phyloP scores from a whole-genome alignment of 257 asterid genomes.

The Plantago ovata region DNA sequence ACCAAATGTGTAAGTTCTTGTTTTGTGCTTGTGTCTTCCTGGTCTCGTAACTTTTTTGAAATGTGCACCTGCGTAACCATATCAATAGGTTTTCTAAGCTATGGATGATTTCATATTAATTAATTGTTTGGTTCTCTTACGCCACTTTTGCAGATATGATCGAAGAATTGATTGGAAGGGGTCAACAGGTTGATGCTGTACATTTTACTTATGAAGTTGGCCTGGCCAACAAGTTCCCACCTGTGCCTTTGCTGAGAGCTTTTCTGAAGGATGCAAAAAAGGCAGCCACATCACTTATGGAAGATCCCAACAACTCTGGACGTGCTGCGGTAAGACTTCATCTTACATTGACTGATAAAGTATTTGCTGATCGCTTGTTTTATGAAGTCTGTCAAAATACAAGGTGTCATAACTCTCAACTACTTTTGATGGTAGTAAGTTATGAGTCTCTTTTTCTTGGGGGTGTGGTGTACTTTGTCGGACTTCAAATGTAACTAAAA shows the following conservation, averaged over 20 bases:
- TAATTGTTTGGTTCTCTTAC: slow-evolving; percentile 34
- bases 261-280: slow-evolving; percentile 91
- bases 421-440: too few species aligned
- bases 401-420: too few species aligned
- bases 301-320: slow-evolving; percentile 82
- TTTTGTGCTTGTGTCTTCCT: neutral
- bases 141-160: slow-evolving; percentile 68
- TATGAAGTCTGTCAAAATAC: neutral
- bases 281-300: slow-evolving; percentile 65
- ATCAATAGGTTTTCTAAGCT: neutral
- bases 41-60: neutral
- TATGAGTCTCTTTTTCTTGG: too few species aligned
- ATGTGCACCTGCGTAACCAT: neutral
- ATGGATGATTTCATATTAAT: slow-evolving; percentile 10
- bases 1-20: neutral
- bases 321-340: slow-evolving; percentile 72
- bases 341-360: neutral
- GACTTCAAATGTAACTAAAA: too few species aligned
- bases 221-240: slow-evolving; percentile 73
- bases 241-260: slow-evolving; percentile 92
- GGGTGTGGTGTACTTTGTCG: too few species aligned
- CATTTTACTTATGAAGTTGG: slow-evolving; percentile 96
- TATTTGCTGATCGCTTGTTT: neutral
- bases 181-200: slow-evolving; percentile 99
- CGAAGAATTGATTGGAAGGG: slow-evolving; percentile 86